A percentile compares a stretch with the other conserved stretches of the same genome.
phyloP scores from a whole-genome alignment of 2,329 filamentous ascomycete species.

The Chrysoporthe deuterocubensis region DNA sequence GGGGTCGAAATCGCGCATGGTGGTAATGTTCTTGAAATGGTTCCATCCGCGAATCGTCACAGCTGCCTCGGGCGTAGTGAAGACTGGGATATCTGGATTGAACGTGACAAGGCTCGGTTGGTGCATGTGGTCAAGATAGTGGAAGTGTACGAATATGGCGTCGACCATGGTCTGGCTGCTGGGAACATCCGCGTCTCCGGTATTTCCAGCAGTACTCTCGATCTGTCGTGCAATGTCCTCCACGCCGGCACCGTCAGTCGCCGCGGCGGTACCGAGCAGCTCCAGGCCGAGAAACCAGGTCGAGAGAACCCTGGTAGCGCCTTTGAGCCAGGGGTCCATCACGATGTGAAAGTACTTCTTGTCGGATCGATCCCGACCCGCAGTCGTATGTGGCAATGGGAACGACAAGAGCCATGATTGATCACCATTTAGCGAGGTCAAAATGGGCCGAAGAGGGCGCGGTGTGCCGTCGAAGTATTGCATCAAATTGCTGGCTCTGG shows the following conservation, averaged over 20 bases:
- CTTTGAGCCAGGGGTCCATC: constrained; percentile 19
- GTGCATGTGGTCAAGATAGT: constrained; percentile 27
- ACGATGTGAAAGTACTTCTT: constrained; percentile 19
- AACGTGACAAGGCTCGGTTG: constrained; percentile 27
- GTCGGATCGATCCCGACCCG: neutral
- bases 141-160: constrained; percentile 27
- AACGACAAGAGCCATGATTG: constrained; percentile 19
- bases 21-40: constrained; percentile 26
- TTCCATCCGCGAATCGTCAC: constrained; percentile 18
- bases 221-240: constrained; percentile 28
- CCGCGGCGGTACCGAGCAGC: constrained; percentile 15
- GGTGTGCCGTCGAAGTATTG: neutral
- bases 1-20: constrained; percentile 6
- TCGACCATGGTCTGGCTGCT: constrained; percentile 13
- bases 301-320: constrained; percentile 7
- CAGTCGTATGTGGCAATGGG: neutral
- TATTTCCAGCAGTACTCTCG: constrained; percentile 23
- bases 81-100: constrained; percentile 26
- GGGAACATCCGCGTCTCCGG: neutral
- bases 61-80: constrained; percentile 21
- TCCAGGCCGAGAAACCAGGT: constrained; percentile 23
- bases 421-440: neutral
- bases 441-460: neutral
- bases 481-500: neutral
- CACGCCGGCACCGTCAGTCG: constrained; percentile 24